Evolutionary conservation across 257 asterid species (phyloP).

Genomic region (Echium plantagineum): DNA sequence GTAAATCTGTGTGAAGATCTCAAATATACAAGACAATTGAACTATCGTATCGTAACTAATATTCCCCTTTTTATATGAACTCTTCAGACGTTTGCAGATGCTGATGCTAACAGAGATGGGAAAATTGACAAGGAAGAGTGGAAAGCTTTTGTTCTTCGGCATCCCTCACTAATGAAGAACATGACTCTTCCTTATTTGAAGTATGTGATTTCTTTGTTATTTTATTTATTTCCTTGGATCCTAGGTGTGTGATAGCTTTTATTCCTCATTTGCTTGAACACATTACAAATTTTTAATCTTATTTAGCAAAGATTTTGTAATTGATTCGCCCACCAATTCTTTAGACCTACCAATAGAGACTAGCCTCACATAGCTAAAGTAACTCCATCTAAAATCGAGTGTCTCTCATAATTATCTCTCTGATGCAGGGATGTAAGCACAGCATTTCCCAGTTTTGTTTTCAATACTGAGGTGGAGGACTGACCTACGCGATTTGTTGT

Average conservation of each 20-base stretch:
- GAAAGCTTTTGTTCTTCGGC: constrained; percentile 47
- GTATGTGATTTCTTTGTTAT: too few species aligned
- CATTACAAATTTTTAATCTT: too few species aligned
- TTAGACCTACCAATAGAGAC: too few species aligned
- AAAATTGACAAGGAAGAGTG: constrained; percentile 67
- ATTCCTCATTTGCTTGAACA: too few species aligned
- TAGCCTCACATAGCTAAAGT: too few species aligned
- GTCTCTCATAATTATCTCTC: too few species aligned
- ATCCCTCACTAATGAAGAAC: constrained; percentile 74
- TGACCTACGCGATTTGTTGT: constrained; percentile 10
- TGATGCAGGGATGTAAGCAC: constrained; percentile 53
- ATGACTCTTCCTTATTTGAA: constrained; percentile 84
- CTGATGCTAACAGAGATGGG: constrained; percentile 68
- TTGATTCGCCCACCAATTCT: too few species aligned
- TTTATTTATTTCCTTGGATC: too few species aligned
- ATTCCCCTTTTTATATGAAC: background rate
- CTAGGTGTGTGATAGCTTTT: too few species aligned
- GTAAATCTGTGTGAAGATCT: constrained; percentile 10
- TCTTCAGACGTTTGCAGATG: constrained; percentile 68
- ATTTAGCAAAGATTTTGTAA: too few species aligned
- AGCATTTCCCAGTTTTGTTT: constrained; percentile 61
- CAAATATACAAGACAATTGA: background rate
- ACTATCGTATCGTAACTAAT: background rate
- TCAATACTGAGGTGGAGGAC: constrained; percentile 61
- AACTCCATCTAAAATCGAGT: too few species aligned